phyloP scores from a whole-genome alignment of 805 yeast species.

The Teunomyces pallodes region DNA sequence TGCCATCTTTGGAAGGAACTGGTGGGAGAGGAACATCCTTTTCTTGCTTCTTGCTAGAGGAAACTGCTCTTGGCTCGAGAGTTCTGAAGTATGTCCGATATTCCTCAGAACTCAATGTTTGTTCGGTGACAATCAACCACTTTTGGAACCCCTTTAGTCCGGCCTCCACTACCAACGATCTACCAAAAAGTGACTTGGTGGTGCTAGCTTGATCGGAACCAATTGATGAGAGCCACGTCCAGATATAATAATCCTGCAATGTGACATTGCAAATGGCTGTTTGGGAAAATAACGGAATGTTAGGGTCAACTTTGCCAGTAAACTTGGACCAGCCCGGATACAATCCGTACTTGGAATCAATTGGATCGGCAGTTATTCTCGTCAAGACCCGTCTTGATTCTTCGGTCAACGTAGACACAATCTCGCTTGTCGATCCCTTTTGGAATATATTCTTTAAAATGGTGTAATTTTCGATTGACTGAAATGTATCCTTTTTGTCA shows the following conservation, averaged over 20 bases:
- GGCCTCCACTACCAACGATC: slow-evolving; percentile 78
- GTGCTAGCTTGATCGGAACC: slow-evolving; percentile 69
- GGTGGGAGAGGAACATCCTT: slow-evolving; percentile 15
- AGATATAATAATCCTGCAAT: slow-evolving; percentile 82
- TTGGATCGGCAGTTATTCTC: slow-evolving; percentile 34
- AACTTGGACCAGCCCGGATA: slow-evolving; percentile 38
- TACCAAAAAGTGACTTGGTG: slow-evolving; percentile 70
- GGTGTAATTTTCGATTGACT: slow-evolving; percentile 76
- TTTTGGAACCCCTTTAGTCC: slow-evolving; percentile 75
- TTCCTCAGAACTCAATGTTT: slow-evolving; percentile 43
- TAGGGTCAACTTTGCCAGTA: slow-evolving; percentile 13
- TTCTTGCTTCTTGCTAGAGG: slow-evolving; percentile 11
- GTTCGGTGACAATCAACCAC: slow-evolving; percentile 77
- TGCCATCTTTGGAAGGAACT: slow-evolving; percentile 13
- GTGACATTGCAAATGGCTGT: slow-evolving; percentile 55
- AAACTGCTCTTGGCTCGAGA: not conserved
- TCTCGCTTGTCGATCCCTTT: slow-evolving; percentile 48
- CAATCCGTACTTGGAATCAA: slow-evolving; percentile 35
- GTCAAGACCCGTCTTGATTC: slow-evolving; percentile 65
- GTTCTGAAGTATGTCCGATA: slow-evolving; percentile 25
- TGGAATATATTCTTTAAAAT: slow-evolving; percentile 70
- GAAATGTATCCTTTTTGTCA: slow-evolving; percentile 65
- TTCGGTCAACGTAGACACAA: slow-evolving; percentile 62
- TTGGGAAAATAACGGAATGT: slow-evolving; percentile 38
- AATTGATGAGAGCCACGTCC: slow-evolving; percentile 85